Evolutionary conservation across 2,329 filamentous ascomycete genomes (phyloP), one percentile per base, ranked within the genome.

Genomic region (Clonostachys solani): DNA sequence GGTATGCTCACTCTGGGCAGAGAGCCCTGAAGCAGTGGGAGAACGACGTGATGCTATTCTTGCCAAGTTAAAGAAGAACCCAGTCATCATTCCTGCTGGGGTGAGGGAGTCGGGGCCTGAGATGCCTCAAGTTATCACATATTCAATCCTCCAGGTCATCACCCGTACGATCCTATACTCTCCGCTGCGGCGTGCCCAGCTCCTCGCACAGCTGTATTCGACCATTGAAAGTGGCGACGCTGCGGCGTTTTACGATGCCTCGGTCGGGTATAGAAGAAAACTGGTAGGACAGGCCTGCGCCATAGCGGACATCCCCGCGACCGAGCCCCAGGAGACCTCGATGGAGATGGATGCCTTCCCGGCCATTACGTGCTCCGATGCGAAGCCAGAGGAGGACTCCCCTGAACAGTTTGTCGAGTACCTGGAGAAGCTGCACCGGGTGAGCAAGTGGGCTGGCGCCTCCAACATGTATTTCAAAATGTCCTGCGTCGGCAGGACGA

Each of bases 101-200:
- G 47, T 53, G 9, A 54, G 48, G 34, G 43, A 42, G 19, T 51
- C 46, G 0, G 67, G 66, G 0, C 66, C 69, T 1, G 65, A 66
- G 17, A 61, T 77, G 29, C 75, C 76, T 0, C 62, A 71, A 48
- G 54, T 79, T n/a, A 59, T 80, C 45, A 78, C 74, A 3, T 77
- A 76, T 62, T 72, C 68, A 35, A 67, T 68, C 44, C 52, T 79
- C 35, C 71, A 73, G 53, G 58, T 61, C 8, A 60, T 76, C 9
- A 66, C 74, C 15, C 66, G 68, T 6, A 60, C 62, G 3, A 59
- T 65, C 3, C 55, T 78, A 23, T 79, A 79, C 55, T 61, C 63
- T 37, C 75, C 76, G 2, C 63, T 74, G 7, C 52, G 53, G 44
- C 58, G 58, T 38, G 36, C 17, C 36, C 61, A 62, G 18, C 53